phyloP scores from a whole-genome alignment of 352 stramenopile species.

The Globisporangium cylindrosporum region DNA sequence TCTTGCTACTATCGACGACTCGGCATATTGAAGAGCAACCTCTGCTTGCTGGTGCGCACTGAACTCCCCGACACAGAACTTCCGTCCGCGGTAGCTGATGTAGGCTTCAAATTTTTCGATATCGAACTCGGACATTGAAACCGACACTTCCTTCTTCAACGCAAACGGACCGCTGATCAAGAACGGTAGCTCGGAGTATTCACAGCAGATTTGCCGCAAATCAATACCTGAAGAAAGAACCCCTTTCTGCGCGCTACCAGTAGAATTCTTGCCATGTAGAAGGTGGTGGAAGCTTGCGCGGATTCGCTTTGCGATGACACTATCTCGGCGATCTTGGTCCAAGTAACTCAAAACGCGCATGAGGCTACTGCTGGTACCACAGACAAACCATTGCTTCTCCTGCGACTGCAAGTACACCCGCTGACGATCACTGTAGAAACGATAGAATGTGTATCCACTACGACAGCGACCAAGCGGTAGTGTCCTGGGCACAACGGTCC shows the following conservation, averaged over 20 bases:
- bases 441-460: constrained; percentile 52
- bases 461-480: constrained; percentile 56
- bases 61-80: constrained; percentile 54
- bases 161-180: constrained; percentile 41
- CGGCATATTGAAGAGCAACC: constrained; percentile 34
- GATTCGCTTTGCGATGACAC: constrained; percentile 29
- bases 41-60: constrained; percentile 42
- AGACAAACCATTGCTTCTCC: constrained; percentile 48
- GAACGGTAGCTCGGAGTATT: constrained; percentile 33
- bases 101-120: constrained; percentile 47
- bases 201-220: constrained; percentile 26
- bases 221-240: background rate
- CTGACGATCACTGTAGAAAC: constrained; percentile 55
- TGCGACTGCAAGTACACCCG: constrained; percentile 53
- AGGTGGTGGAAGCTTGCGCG: constrained; percentile 38
- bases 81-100: constrained; percentile 42
- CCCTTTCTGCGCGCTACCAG: background rate
- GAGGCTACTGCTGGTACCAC: constrained; percentile 26
- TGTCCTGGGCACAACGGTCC: constrained; percentile 57
- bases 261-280: constrained; percentile 26
- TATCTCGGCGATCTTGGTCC: constrained; percentile 32
- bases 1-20: constrained; percentile 26
- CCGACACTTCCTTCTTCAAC: constrained; percentile 37
- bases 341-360: constrained; percentile 49
- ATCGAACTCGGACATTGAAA: constrained; percentile 40